phyloP scores from a whole-genome alignment of 139 green algal genomes.

The Edaphochlamys debaryana region DNA sequence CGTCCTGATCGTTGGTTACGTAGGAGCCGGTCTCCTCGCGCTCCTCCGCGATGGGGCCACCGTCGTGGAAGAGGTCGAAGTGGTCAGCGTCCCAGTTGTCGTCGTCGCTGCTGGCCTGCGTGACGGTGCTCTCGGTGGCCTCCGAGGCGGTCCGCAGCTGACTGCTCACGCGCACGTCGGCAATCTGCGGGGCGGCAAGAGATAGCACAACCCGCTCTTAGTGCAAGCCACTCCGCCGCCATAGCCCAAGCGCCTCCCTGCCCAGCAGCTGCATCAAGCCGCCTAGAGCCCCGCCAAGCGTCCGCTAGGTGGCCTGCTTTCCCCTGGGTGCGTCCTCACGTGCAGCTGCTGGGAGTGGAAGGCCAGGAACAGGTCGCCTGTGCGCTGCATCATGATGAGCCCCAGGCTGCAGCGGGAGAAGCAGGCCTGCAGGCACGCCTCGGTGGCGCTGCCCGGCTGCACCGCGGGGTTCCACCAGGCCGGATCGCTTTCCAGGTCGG shows the following conservation, averaged over 20 bases:
- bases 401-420: conserved; percentile 31
- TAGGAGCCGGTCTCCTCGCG: not conserved
- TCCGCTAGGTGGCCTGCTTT: too few species aligned
- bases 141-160: not conserved
- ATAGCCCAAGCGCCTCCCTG: too few species aligned
- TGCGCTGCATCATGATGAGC: conserved; percentile 28
- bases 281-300: too few species aligned
- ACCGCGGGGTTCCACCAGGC: conserved; percentile 37
- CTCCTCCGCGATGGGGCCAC: too few species aligned
- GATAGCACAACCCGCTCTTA: too few species aligned
- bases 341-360: conserved; percentile 42
- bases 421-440: conserved; percentile 33
- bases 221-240: too few species aligned
- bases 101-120: too few species aligned
- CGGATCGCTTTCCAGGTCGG: conserved; percentile 19
- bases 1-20: not conserved
- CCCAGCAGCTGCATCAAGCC: too few species aligned
- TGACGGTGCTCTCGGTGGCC: not conserved
- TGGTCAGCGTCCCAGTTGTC: too few species aligned
- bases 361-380: conserved; percentile 36
- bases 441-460: not conserved
- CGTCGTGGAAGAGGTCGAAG: too few species aligned
- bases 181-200: not conserved
- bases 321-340: too few species aligned
- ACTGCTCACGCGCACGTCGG: not conserved